Evolutionary conservation across 768 basidiomycete genomes (phyloP).

Genomic region (Neoboletus magnificus): DNA sequence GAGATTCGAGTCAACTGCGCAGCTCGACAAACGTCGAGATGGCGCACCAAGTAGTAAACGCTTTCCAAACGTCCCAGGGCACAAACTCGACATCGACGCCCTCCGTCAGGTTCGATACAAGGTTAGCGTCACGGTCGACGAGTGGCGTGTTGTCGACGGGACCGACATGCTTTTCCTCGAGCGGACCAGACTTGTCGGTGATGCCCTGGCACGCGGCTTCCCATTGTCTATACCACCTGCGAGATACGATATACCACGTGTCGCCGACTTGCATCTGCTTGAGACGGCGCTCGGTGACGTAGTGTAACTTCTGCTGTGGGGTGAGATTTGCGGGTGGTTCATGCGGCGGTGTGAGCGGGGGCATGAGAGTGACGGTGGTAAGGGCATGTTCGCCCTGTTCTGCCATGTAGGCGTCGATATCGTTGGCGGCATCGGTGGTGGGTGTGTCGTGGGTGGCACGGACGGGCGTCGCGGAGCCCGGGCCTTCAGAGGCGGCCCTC

Average conservation of each 20-base stretch:
- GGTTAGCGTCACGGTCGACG: constrained; percentile 49
- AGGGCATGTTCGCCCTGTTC: constrained; percentile 46
- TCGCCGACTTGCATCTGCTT: constrained; percentile 60
- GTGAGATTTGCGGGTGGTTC: constrained; percentile 28
- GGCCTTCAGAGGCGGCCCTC: constrained; percentile 71
- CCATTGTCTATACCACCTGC: constrained; percentile 75
- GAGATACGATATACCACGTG: constrained; percentile 74
- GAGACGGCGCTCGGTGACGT: constrained; percentile 46
- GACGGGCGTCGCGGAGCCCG: constrained; percentile 39
- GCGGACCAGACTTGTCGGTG: constrained; percentile 61
- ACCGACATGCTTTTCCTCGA: constrained; percentile 62
- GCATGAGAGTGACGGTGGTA: constrained; percentile 16
- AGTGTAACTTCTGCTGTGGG: constrained; percentile 46
- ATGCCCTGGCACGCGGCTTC: constrained; percentile 66
- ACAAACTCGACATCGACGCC: constrained; percentile 73
- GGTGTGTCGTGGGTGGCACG: constrained; percentile 21
- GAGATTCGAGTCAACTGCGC: neutral
- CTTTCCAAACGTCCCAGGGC: constrained; percentile 67
- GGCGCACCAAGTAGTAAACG: constrained; percentile 57
- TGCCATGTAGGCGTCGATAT: constrained; percentile 69
- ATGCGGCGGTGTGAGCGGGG: constrained; percentile 27
- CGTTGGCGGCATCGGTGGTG: constrained; percentile 33
- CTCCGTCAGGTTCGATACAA: constrained; percentile 48
- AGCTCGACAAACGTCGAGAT: neutral
- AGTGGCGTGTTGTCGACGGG: constrained; percentile 74